Evolutionary conservation across 768 basidiomycete genomes (phyloP).

Genomic region (Termitomyces sp.): DNA sequence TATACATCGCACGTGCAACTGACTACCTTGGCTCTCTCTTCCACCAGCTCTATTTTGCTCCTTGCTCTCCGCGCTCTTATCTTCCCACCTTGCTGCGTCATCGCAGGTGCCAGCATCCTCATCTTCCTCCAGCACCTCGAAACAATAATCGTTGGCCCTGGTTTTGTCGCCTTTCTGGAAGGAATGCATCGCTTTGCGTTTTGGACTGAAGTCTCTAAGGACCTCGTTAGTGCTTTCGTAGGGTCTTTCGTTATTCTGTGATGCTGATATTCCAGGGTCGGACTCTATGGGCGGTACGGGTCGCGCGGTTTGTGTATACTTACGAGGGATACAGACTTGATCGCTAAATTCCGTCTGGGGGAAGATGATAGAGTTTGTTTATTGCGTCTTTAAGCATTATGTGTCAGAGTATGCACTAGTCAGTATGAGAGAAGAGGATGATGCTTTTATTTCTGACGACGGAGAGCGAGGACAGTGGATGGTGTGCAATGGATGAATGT

Average conservation of each 20-base stretch:
- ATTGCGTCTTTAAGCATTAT: constrained; percentile 17
- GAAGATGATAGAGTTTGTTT: constrained; percentile 36
- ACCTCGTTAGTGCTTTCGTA: constrained; percentile 32
- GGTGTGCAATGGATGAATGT: no score
- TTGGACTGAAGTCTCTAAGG: constrained; percentile 32
- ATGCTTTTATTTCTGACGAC: constrained; percentile 9
- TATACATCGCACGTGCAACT: constrained; percentile 3
- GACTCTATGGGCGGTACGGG: constrained; percentile 19
- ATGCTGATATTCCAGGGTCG: constrained; percentile 23
- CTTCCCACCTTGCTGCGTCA: constrained; percentile 41
- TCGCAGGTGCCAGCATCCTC: constrained; percentile 37
- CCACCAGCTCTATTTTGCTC: constrained; percentile 10
- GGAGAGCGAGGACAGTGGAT: no score
- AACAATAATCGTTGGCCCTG: constrained; percentile 28
- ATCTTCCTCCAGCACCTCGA: constrained; percentile 32
- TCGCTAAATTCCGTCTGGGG: constrained; percentile 28
- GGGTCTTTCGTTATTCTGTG: constrained; percentile 21
- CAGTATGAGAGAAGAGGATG: constrained; percentile 10
- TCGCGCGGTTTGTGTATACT: constrained; percentile 23
- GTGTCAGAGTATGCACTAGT: neutral
- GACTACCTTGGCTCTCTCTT: neutral
- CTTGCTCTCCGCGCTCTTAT: constrained; percentile 21
- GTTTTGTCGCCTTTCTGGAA: constrained; percentile 21
- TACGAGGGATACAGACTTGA: constrained; percentile 34
- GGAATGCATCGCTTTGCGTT: constrained; percentile 36